A percentile compares a stretch with the other conserved stretches of the same genome.
phyloP scores from a whole-genome alignment of 345 rosid species.

The Boechera stricta region DNA sequence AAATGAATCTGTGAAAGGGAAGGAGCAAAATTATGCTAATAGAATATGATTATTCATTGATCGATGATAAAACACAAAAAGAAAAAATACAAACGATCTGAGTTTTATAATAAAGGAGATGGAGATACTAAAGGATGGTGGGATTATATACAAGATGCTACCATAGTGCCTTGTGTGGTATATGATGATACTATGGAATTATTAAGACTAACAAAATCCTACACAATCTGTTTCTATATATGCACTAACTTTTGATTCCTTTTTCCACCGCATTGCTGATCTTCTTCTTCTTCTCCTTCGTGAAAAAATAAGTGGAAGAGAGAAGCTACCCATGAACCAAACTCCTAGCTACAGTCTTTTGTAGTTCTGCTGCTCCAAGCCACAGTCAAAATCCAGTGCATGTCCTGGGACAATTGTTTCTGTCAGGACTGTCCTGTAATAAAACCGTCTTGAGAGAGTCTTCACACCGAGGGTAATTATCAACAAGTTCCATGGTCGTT shows the following conservation, averaged over 20 bases:
- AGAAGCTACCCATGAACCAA: neutral
- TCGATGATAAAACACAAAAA: constrained; percentile 3
- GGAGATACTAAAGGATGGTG: constrained; percentile 2
- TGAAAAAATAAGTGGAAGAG: neutral
- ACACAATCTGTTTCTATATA: neutral
- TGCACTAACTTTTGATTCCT: neutral
- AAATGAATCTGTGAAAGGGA: neutral
- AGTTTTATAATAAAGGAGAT: constrained; percentile 2
- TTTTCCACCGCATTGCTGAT: neutral
- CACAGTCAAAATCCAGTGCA: neutral
- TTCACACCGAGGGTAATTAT: neutral
- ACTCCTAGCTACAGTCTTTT: constrained; percentile 1
- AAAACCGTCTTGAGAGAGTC: neutral
- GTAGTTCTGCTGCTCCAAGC: neutral
- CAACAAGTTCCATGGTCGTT: neutral
- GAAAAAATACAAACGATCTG: neutral
- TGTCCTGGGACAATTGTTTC: too few species aligned
- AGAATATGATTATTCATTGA: constrained; percentile 16
- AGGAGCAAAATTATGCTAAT: neutral
- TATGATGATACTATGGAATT: neutral
- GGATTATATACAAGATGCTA: constrained; percentile 13
- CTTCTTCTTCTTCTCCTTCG: neutral
- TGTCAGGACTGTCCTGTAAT: too few species aligned
- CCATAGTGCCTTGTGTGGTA: neutral
- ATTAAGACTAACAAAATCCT: neutral